A percentile compares a stretch with the other conserved stretches of the same genome.
Evolutionary conservation across 2,329 filamentous ascomycete species (phyloP).

Genomic region (Fusarium circinatum): DNA sequence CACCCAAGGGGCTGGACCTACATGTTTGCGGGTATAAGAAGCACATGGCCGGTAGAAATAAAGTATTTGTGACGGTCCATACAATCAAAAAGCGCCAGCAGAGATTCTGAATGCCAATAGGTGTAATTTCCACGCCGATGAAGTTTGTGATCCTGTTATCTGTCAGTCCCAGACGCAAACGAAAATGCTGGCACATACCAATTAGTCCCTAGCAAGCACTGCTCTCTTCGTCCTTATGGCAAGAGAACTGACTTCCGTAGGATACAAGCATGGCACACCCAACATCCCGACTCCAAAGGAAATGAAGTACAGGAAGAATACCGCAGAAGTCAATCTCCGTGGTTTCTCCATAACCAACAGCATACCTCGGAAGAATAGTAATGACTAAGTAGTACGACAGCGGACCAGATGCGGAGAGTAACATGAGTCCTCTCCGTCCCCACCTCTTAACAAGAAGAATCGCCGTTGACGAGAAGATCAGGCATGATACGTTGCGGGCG

Average conservation of each 20-base stretch:
- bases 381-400: conserved; percentile 26
- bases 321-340: conserved; percentile 1
- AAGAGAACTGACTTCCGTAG: conserved; percentile 49
- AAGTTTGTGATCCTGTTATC: conserved; percentile 39
- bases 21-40: conserved; percentile 60
- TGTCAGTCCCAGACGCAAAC: not conserved
- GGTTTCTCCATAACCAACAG: conserved; percentile 8
- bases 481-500: conserved; percentile 52
- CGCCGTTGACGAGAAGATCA: conserved; percentile 24
- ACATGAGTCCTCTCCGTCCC: conserved; percentile 28
- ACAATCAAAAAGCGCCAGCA: conserved; percentile 64
- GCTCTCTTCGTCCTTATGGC: conserved; percentile 47
- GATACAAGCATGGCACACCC: conserved; percentile 46
- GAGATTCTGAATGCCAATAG: conserved; percentile 54
- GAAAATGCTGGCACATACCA: not conserved
- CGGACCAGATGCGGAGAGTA: conserved; percentile 23
- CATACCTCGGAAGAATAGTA: conserved; percentile 21
- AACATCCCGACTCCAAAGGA: conserved; percentile 30
- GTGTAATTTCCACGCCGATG: conserved; percentile 50
- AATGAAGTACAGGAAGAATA: conserved; percentile 32
- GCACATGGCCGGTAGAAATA: conserved; percentile 59
- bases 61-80: conserved; percentile 59
- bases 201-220: conserved; percentile 30
- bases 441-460: conserved; percentile 15
- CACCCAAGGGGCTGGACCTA: not conserved